Base-by-base conservation (phyloP, 441 rosid species). In the Populus hybrid region DNA sequence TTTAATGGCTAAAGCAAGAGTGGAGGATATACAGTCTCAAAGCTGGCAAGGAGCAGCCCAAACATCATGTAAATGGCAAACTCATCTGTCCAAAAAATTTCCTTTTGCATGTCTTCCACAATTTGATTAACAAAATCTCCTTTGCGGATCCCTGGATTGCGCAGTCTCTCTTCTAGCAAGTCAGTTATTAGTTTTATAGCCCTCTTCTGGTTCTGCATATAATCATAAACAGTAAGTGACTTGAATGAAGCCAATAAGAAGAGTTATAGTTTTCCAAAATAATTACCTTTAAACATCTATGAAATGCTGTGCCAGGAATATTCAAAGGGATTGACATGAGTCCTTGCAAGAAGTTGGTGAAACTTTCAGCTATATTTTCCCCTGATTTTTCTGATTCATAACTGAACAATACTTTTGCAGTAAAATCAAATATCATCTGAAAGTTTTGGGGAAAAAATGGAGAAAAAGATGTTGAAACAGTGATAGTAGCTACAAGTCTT, bases 11-110 rank as follows among this genome's bases (percentile, higher is more conserved):
- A 77, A 77, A 29, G 71, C 36, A 10, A 72, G 61, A 6, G 78
- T 79, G 14, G 82, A 31, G 0, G 82, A 72, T 7, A 85, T 61
- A 1, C n/a, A n/a, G 83, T 71, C 53, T 78, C 88, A 31, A 69
- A 69, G 18, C 68, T 50, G 28, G 81, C 83, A 64, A 81, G 70
- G 2, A 75, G 59, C 35, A 83, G 24, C 9, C 73, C 77, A 33
- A 81, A 85, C 63, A 79, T 31, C 28, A 72, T 12, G 35, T 50
- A 71, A 7, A 50, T 8, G 18, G 36, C 68, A 8, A 77, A 28
- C 11, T 79, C 77, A 9, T 33, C 63, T 0, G 85, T 83, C 21
- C 69, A 21, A 4, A 74, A 68, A 6, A 18, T 78, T 1, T 80
- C 69, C 0, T 9, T n/a, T 63, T 71, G 50, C 79, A 83, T 80